phyloP scores from a whole-genome alignment of 2,329 filamentous ascomycete genomes.

The Penicillium brasilianum region DNA sequence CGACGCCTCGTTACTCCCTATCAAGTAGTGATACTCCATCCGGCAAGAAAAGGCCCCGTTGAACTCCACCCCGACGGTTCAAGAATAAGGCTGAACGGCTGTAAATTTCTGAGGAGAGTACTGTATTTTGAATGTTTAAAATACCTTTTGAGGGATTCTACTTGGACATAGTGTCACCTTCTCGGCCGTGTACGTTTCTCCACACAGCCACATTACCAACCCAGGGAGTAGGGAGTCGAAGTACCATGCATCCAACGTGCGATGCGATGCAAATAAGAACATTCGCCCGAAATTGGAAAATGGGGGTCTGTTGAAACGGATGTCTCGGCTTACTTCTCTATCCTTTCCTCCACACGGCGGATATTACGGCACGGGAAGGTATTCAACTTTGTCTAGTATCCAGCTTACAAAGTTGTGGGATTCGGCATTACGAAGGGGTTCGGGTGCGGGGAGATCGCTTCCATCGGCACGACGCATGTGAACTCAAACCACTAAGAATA shows the following conservation, averaged over 20 bases:
- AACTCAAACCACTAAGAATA: not conserved
- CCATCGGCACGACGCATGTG: slow-evolving; percentile 9
- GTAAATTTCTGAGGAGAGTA: not conserved
- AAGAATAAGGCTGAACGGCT: not conserved
- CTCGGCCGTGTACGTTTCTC: not conserved
- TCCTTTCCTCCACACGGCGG: not conserved
- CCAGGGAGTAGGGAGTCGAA: too few relatives aligned
- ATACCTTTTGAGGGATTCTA: too few relatives aligned
- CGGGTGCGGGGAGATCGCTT: slow-evolving; percentile 12
- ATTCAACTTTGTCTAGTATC: too few relatives aligned
- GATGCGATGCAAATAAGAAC: not conserved
- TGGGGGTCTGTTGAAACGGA: not conserved
- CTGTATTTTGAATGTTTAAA: too few relatives aligned
- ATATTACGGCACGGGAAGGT: not conserved
- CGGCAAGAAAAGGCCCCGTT: not conserved
- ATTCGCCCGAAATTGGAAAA: not conserved
- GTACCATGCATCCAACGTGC: not conserved
- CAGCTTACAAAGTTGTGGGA: not conserved
- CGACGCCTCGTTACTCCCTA: not conserved
- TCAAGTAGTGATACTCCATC: not conserved
- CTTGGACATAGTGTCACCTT: not conserved
- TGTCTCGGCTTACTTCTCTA: not conserved
- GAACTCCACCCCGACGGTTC: not conserved
- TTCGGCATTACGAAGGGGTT: slow-evolving; percentile 1
- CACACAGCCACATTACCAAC: not conserved